A percentile compares a stretch with the other conserved stretches of the same genome.
These are phyloP conservation scores for Pseudocercospora cruenta DNA, from an alignment of 2,329 filamentous ascomycete species.

Conservation along the genomic window DNA sequence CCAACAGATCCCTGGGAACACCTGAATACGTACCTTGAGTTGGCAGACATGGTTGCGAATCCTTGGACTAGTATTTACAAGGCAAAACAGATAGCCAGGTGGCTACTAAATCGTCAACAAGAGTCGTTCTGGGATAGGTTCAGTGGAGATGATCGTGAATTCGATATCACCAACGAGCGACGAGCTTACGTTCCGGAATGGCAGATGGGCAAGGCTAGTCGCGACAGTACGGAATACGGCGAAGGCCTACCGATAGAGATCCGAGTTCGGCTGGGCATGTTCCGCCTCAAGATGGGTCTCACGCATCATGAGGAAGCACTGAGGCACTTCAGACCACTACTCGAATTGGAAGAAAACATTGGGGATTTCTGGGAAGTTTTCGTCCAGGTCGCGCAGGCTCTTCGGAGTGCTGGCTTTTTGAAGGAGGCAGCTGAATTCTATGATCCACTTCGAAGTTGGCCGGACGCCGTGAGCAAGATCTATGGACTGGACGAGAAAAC, in stretches of 20 bases:
- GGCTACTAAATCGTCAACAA: constrained; percentile 74
- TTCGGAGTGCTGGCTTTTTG: constrained; percentile 56
- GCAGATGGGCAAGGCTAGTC: constrained; percentile 48
- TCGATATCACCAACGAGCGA: constrained; percentile 75
- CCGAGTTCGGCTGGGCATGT: constrained; percentile 79
- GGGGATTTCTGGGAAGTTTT: constrained; percentile 78
- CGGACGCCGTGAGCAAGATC: constrained; percentile 41
- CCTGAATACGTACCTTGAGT: constrained; percentile 80
- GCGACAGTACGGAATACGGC: constrained; percentile 67
- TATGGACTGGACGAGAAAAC: constrained; percentile 49
- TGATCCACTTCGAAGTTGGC: constrained; percentile 48
- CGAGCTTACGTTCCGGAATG: constrained; percentile 67
- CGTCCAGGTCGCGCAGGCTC: constrained; percentile 67
- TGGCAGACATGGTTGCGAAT: constrained; percentile 67
- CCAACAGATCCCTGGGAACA: constrained; percentile 72
- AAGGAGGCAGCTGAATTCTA: constrained; percentile 64
- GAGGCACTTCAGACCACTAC: constrained; percentile 57
- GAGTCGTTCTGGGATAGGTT: constrained; percentile 77
- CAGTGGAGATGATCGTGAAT: constrained; percentile 80
- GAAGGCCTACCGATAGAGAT: constrained; percentile 77
- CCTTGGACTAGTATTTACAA: constrained; percentile 69
- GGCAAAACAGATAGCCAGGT: constrained; percentile 74
- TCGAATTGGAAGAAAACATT: constrained; percentile 67
- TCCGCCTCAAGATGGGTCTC: constrained; percentile 72
- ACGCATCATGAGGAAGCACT: constrained; percentile 67